Base-by-base conservation (phyloP, 2,329 filamentous ascomycete species). In the Myriosclerotinia duriaeana region DNA sequence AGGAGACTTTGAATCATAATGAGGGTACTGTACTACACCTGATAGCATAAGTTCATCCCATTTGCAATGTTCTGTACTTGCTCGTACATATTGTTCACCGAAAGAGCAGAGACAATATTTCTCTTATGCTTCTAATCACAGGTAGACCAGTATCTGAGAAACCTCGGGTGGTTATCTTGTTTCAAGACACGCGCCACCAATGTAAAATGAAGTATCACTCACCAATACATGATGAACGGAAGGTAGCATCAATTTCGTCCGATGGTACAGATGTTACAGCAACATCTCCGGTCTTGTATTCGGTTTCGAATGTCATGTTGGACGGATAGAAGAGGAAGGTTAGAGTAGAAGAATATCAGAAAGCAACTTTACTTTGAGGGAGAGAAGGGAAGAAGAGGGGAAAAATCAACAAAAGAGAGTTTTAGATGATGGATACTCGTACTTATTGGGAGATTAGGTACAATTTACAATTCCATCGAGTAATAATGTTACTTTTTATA, bases 221-320 rank as follows among this genome's bases (percentile, higher is more conserved):
- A 88, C 87, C 87, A 71, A 88, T 87, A 73, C 80, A 83, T 75
- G 78, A 84, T 22, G 86, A 87, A 65, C 84, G 82, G 74, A 89
- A 88, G 38, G 84, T 86, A 72, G 78, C 79, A 76, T 89, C 85
- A 69, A 89, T 89, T 67, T 85, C 79, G 14, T 82, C 81, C 30
- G 85, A 77, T 44, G 80, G 76, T 63, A 89, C 75, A 7, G 74
- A 73, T 15, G 80, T 82, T 50, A 80, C 82, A 72, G 80, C 76
- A 73, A 87, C 81, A 70, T 80, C 74, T 68, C 86, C 84, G n/a
- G 87, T 78, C 72, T 83, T 81, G 75, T 88, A 88, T 68, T 81
- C 81, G 67, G 80, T 78, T 68, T 82, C 80, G 60, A 71, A 65
- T 12, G 67, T 30, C 75, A 77, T 76, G 12, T 69, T 72, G 61